Conservation (phyloP, 2,329 filamentous ascomycete species). For the Fusarium dlaminii region DNA sequence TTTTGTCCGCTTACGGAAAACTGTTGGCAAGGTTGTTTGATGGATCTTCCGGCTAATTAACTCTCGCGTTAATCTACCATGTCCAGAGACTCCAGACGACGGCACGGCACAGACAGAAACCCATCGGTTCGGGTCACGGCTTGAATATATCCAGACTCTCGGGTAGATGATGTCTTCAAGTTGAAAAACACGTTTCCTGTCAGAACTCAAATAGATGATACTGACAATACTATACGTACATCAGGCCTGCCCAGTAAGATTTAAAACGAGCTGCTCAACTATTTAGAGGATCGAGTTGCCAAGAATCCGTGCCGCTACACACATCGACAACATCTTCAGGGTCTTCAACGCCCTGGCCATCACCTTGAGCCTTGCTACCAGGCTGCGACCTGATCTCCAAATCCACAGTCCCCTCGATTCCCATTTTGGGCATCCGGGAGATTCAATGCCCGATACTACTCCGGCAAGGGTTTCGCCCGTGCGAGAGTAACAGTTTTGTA, state of each 20-base stretch:
- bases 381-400: slow-evolving; percentile 7
- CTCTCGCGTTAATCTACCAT: slow-evolving; percentile 1
- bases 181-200: not conserved
- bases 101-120: not conserved
- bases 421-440: slow-evolving; percentile 10
- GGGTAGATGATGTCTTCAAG: not conserved
- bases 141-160: not conserved
- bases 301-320: not conserved
- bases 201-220: not conserved
- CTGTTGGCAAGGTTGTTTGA: slow-evolving; percentile 23
- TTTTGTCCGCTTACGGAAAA: slow-evolving; percentile 24
- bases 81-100: not conserved
- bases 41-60: slow-evolving; percentile 33
- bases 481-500: not conserved
- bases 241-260: not conserved
- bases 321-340: slow-evolving; percentile 11
- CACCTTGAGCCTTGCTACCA: slow-evolving; percentile 5
- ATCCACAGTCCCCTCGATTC: not conserved
- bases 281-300: not conserved
- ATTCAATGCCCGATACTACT: slow-evolving; percentile 1
- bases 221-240: not conserved
- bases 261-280: not conserved
- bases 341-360: slow-evolving; percentile 16
- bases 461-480: not conserved
- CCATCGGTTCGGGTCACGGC: not conserved